A percentile compares a stretch with the other conserved stretches of the same genome.
phyloP scores from a whole-genome alignment of 352 stramenopile genomes.

The Pythium phragmitis region DNA sequence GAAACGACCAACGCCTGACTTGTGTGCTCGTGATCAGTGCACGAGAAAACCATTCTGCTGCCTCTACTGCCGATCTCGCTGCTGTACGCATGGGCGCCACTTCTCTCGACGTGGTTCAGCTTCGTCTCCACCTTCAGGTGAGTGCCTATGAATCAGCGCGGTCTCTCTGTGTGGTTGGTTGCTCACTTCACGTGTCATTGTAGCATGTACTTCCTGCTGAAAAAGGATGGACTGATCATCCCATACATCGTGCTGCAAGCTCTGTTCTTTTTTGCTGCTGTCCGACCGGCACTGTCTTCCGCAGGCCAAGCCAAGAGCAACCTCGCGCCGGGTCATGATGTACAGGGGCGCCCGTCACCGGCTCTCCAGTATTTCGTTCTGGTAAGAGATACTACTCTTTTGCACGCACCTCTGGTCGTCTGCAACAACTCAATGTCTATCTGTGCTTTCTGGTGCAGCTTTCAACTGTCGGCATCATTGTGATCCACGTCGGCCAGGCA shows the following conservation, averaged over 20 bases:
- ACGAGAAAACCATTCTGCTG: slow-evolving; percentile 96
- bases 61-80: slow-evolving; percentile 91
- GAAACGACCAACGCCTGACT: neutral
- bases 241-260: slow-evolving; percentile 69
- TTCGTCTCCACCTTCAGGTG: slow-evolving; percentile 84
- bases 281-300: slow-evolving; percentile 25
- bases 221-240: slow-evolving; percentile 75
- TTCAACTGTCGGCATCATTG: slow-evolving; percentile 48
- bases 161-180: too few relatives aligned
- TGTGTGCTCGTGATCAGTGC: slow-evolving; percentile 58
- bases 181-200: neutral
- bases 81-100: slow-evolving; percentile 57
- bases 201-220: slow-evolving; percentile 86
- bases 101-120: slow-evolving; percentile 77
- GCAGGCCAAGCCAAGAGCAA: slow-evolving; percentile 12
- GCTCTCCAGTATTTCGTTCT: slow-evolving; percentile 43
- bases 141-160: neutral
- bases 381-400: slow-evolving; percentile 31
- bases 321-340: slow-evolving; percentile 39
- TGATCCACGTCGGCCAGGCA: slow-evolving; percentile 57
- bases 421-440: neutral
- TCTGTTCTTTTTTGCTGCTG: slow-evolving; percentile 44
- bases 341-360: slow-evolving; percentile 33
- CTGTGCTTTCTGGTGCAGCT: slow-evolving; percentile 30
- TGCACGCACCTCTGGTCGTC: too few relatives aligned